Base-by-base conservation (phyloP, 208 protist genomes). In the Porcisia hertigi region DNA sequence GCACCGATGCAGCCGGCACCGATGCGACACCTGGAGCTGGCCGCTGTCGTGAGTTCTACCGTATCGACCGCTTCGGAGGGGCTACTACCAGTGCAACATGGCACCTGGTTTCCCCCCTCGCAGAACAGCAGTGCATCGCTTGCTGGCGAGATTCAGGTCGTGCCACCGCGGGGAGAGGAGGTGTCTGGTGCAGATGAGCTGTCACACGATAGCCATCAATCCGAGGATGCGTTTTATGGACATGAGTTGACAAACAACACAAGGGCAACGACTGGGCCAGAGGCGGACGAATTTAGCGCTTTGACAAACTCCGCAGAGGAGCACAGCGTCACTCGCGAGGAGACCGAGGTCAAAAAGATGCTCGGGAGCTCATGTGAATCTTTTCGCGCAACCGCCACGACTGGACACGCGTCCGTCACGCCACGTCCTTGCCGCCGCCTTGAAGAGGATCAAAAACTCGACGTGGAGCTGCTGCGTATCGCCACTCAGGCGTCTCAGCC, bases 381-480 rank as follows among this genome's bases (percentile, higher is more conserved):
- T 2, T 52, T 64, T 41, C 75, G 77, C 1, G 73, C 69, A 18
- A 78, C 73, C 18, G 85, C 84, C 81, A 80, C 76, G 3, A 89
- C 79, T 4, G 83, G 86, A 39, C 77, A 85, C 64, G 85, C 83
- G n/a, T 82, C 80, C 45, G 80, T 89, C 69, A 80, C 86, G 7
- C 79, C 65, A n/a, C 73, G 76, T 2, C 77, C 87, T 55, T 70
- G 74, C 34, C 73, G 53, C n/a, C 76, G 77, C 58, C 85, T 87
- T 20, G 74, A 85, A 60, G 43, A 81, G 49, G 73, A 87, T 57
- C 86, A 87, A 71, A 63, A 73, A 30, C 59, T 72, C 2, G 76
- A 89, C 57, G 73, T 83, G 20, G 84, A 82, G 59, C 39, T 79
- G 62, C 73, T 86, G 66, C 73, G 78, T 60, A 77, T 73, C 3